These are phyloP conservation scores for Cordyceps pruinosa DNA, from an alignment of 2,329 filamentous ascomycete species.

Conservation along the genomic window DNA sequence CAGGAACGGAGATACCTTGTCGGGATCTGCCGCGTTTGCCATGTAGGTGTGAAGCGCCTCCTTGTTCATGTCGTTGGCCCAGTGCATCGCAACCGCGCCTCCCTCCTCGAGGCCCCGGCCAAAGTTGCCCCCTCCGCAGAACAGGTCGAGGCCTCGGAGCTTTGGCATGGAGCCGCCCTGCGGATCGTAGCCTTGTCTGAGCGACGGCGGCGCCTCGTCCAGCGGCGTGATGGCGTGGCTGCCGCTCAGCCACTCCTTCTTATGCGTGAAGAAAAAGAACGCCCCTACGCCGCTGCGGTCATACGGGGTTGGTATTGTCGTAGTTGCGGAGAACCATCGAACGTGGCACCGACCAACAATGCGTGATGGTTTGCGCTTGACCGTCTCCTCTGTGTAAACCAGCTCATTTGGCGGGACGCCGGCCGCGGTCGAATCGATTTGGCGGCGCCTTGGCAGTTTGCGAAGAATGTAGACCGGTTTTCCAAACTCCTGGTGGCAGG, in stretches of 20 bases:
- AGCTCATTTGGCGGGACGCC: conserved; percentile 49
- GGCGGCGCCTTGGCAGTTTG: conserved; percentile 42
- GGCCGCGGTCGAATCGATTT: conserved; percentile 27
- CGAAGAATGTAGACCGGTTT: conserved; percentile 37
- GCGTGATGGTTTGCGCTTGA: conserved; percentile 27
- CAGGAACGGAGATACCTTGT: conserved; percentile 48
- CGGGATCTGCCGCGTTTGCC: conserved; percentile 49
- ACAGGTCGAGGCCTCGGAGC: conserved; percentile 62
- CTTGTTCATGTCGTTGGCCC: conserved; percentile 59
- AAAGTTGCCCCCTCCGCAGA: conserved; percentile 72
- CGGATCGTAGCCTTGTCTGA: conserved; percentile 53
- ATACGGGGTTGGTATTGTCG: conserved; percentile 56
- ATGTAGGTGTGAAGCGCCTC: conserved; percentile 65
- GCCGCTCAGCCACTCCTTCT: conserved; percentile 10
- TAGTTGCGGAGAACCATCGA: conserved; percentile 40
- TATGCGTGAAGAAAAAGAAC: conserved; percentile 56
- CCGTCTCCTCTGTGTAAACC: conserved; percentile 43
- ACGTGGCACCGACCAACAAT: conserved; percentile 55
- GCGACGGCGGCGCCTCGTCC: conserved; percentile 22
- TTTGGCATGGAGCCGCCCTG: conserved; percentile 22
- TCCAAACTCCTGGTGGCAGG: conserved; percentile 24
- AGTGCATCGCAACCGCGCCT: conserved; percentile 56
- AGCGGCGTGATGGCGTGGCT: conserved; percentile 25
- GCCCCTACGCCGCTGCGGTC: conserved; percentile 57
- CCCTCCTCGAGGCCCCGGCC: conserved; percentile 70